Evolutionary conservation across 441 rosid species (phyloP), one percentile per base, ranked within the genome.

Genomic region (Gossypium aridum): DNA sequence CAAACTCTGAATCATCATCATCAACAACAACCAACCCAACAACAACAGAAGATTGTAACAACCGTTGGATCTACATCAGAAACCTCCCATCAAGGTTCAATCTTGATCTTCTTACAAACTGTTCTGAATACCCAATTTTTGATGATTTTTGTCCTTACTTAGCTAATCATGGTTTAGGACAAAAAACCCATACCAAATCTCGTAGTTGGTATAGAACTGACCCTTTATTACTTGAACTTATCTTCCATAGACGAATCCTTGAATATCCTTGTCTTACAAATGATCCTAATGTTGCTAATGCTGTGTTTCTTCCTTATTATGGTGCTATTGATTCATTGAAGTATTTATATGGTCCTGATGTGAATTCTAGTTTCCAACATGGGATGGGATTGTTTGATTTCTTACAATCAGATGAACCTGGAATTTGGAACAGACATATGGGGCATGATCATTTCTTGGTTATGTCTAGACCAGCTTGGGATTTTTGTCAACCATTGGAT

Each of bases 391-490:
- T 94, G 67, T 91, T 82, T 60, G 75, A 80, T 2, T 89, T 82
- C 75, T 60, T 94, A 0, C 83, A 74, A 12, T 74, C 69, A 0
- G 84, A 89, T 79, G 79, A 74, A 5, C 86, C 85, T 1, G 77
- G 76, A 61, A 83, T 94, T 62, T 92, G 97, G 99, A 63, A 78
- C 16, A 85, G 90, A 2, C 72, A 75, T 14, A 77, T 63, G 60
- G 94, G 90, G n/a, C 84, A 84, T 61, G 98, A 94, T 77, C 99
- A 94, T 84, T 91, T 94, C 79, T 79, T 92, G 61, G 87, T 94
- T 7, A 89, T 94, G 94, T 86, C 99, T 5, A 83, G 98, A 14
- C 98, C 98, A 26, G 98, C 97, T 69, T 94, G 96, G 98, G 98
- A 92, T 78, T 94, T 94, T 81, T 92, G 97, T 0, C 97, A 92